A percentile compares a stretch with the other conserved stretches of the same genome.
Evolutionary conservation across 2,329 filamentous ascomycete genomes (phyloP).

Genomic region (Zarea fungicola): DNA sequence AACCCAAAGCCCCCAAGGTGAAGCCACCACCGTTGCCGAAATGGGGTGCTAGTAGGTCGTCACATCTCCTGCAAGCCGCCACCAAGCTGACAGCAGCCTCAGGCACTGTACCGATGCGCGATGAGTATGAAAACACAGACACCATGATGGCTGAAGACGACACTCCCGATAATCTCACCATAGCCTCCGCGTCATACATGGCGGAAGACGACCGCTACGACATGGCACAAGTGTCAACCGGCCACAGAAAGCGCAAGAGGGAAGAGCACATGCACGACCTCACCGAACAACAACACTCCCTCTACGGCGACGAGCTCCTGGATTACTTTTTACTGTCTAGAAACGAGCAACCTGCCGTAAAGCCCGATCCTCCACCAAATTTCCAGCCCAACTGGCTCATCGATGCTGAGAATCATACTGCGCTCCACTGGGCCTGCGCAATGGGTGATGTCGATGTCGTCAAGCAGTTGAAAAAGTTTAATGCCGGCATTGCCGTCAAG

Average conservation of each 20-base stretch:
- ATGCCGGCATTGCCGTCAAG: conserved; percentile 66
- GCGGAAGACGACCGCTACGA: conserved; percentile 77
- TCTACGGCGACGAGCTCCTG: conserved; percentile 88
- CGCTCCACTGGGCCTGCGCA: conserved; percentile 92
- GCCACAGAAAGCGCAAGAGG: conserved; percentile 71
- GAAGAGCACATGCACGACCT: conserved; percentile 56
- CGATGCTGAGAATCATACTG: conserved; percentile 86
- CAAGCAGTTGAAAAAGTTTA: conserved; percentile 76
- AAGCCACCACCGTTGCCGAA: conserved; percentile 45
- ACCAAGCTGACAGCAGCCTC: background rate
- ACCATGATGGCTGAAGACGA: conserved; percentile 67
- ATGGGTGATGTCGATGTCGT: conserved; percentile 96
- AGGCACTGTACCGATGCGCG: conserved; percentile 28
- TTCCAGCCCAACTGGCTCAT: conserved; percentile 91
- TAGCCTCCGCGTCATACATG: conserved; percentile 79
- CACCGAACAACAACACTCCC: conserved; percentile 76
- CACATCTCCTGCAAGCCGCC: background rate
- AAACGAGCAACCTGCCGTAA: conserved; percentile 66
- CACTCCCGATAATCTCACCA: conserved; percentile 75
- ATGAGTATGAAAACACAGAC: conserved; percentile 61
- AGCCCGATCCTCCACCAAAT: conserved; percentile 73
- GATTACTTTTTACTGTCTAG: conserved; percentile 93
- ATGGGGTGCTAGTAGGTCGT: conserved; percentile 36
- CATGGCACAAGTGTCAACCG: conserved; percentile 57
- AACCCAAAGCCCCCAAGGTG: conserved; percentile 67